Percentiles rank a stretch among this genome's conserved stretches.
phyloP scores from a whole-genome alignment of 2,329 filamentous ascomycete species.

The Thermothelomyces thermophilus region DNA sequence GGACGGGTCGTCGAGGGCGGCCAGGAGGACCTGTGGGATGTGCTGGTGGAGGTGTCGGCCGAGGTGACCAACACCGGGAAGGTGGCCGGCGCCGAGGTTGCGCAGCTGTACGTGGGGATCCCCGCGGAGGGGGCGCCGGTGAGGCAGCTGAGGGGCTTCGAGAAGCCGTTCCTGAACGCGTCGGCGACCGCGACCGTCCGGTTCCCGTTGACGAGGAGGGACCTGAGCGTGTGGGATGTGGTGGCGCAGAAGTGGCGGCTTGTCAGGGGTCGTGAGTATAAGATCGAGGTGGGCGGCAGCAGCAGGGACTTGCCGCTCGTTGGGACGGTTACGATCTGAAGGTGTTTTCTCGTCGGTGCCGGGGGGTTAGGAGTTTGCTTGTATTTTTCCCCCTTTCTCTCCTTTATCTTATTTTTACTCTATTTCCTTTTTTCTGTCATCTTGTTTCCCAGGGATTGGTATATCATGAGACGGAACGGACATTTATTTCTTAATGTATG shows the following conservation, averaged over 20 bases:
- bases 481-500: too few species aligned
- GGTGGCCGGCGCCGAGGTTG: constrained; percentile 40
- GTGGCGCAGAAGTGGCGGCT: constrained; percentile 54
- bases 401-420: too few species aligned
- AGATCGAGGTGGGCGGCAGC: constrained; percentile 41
- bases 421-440: too few species aligned
- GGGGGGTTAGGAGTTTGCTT: background rate
- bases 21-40: constrained; percentile 42
- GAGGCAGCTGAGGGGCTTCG: constrained; percentile 59
- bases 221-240: constrained; percentile 62
- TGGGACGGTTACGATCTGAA: constrained; percentile 34
- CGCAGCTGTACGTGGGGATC: constrained; percentile 42
- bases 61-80: constrained; percentile 38
- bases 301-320: constrained; percentile 40
- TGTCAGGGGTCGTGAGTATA: constrained; percentile 38
- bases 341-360: background rate
- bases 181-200: constrained; percentile 38
- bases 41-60: constrained; percentile 34
- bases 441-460: too few species aligned
- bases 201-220: constrained; percentile 53
- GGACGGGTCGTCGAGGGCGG: constrained; percentile 39
- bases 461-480: too few species aligned
- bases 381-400: too few species aligned
- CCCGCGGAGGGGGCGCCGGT: constrained; percentile 39
- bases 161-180: constrained; percentile 48